Evolutionary conservation across 2,329 filamentous ascomycete genomes (phyloP), one percentile per base, ranked within the genome.

Genomic region (Thielaviopsis punctulata): DNA sequence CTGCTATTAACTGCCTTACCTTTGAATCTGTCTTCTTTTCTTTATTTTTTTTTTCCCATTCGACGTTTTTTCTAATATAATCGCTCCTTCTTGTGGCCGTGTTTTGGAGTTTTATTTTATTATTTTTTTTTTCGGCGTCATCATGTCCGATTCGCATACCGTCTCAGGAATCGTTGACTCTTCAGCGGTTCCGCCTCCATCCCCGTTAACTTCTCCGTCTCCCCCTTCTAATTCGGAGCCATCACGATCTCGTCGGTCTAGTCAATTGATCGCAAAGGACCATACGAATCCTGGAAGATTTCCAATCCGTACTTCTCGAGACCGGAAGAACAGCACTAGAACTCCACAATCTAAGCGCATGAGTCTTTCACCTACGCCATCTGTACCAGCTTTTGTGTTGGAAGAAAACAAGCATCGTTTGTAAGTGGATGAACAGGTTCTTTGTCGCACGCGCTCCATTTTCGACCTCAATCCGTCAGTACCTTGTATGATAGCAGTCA

Each of bases 251-350:
- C 47, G 48, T 9, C 48, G 48, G 19, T 43, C 48, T 18, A 46
- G 19, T 39, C 22, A 33, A 41, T 41, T 39, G n/a, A 18, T 43
- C 19, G 21, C 49, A 9, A 41, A 47, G 19, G 53, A 55, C 23
- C 49, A 55, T 24, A 44, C 45, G 30, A 49, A 49, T 21, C 23
- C 36, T 41, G 53, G 53, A 21, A 45, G 53, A 9, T 55, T 55
- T 25, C 53, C 53, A 12, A 49, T 55, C 19, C 51, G 51, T 43
- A 47, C 52, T 52, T 51, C 49, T 12, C 49, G 49, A 27, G 53
- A 51, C 15, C 45, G 47, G 48, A 43, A 15, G 25, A 41, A 36
- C 21, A 52, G 33, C n/a, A n/a, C n/a, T 36, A 36, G 30, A 36
- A 15, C 30, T 36, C 30, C 13, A 15, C 30, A 36, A 36, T 36